phyloP scores from a whole-genome alignment of 805 yeast genomes.

The Saturnispora kantuleensis region DNA sequence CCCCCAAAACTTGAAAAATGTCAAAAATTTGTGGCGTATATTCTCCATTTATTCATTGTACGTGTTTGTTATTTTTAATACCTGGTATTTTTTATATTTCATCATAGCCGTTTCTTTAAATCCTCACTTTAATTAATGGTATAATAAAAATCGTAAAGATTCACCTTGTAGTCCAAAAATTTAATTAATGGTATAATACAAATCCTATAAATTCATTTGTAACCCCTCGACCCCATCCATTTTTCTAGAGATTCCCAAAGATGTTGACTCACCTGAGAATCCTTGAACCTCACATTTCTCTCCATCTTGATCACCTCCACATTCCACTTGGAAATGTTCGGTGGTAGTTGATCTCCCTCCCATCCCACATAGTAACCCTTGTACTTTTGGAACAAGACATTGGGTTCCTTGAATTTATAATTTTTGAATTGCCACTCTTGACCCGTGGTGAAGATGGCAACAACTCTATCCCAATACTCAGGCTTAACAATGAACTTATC shows the following conservation, averaged over 20 bases:
- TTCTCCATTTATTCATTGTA: not conserved
- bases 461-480: slow-evolving; percentile 96
- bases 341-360: slow-evolving; percentile 72
- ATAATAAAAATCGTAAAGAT: too few species aligned
- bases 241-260: slow-evolving; percentile 82
- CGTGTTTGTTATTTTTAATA: slow-evolving; percentile 1
- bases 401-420: slow-evolving; percentile 77
- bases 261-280: slow-evolving; percentile 73
- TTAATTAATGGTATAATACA: slow-evolving; percentile 1
- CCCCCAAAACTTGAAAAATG: not conserved
- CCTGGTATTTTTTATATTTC: not conserved
- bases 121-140: slow-evolving; percentile 4
- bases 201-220: slow-evolving; percentile 18
- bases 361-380: slow-evolving; percentile 74
- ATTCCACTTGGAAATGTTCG: slow-evolving; percentile 76
- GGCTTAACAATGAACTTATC: slow-evolving; percentile 84
- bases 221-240: slow-evolving; percentile 61
- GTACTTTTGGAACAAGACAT: slow-evolving; percentile 67
- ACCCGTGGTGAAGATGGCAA: slow-evolving; percentile 93
- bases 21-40: not conserved
- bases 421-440: slow-evolving; percentile 94
- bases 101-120: not conserved
- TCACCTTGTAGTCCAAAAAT: too few species aligned
- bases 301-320: slow-evolving; percentile 72
- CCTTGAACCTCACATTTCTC: slow-evolving; percentile 75